phyloP scores from a whole-genome alignment of 768 basidiomycete genomes.

The Trametes villosa region DNA sequence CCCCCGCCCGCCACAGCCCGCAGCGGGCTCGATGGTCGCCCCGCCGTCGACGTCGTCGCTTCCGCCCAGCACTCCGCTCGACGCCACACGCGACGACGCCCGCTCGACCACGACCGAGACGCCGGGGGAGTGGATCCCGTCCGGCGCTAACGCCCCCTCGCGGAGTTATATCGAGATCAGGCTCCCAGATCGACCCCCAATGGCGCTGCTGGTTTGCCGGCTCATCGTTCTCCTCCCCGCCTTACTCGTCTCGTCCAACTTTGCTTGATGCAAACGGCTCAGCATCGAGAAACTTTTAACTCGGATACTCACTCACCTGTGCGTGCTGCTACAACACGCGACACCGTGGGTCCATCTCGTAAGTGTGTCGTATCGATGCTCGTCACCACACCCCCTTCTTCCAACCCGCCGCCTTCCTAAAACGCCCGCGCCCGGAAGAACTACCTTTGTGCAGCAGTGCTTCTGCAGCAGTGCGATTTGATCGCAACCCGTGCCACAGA shows the following conservation, averaged over 20 bases:
- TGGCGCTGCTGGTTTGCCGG: neutral
- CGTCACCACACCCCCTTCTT: neutral
- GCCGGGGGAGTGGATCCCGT: neutral
- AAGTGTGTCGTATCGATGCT: neutral
- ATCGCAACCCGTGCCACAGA: conserved; percentile 10
- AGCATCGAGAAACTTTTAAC: no score
- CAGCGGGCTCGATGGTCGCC: neutral
- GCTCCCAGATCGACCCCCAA: no score
- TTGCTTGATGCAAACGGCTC: no score
- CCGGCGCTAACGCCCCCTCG: neutral
- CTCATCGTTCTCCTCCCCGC: neutral
- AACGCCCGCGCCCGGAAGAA: neutral
- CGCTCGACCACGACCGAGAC: neutral
- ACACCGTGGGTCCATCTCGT: neutral
- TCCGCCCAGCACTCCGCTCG: no score
- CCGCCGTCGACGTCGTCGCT: neutral
- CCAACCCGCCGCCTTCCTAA: neutral
- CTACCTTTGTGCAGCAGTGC: neutral
- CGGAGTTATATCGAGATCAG: conserved; percentile 6
- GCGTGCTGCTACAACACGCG: no score
- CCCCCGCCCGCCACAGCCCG: neutral
- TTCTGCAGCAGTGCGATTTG: conserved; percentile 13
- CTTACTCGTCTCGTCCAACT: neutral
- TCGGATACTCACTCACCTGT: no score
- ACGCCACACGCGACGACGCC: neutral